Base-by-base conservation (phyloP, 805 yeast genomes). In the Candida coleopterorum region DNA sequence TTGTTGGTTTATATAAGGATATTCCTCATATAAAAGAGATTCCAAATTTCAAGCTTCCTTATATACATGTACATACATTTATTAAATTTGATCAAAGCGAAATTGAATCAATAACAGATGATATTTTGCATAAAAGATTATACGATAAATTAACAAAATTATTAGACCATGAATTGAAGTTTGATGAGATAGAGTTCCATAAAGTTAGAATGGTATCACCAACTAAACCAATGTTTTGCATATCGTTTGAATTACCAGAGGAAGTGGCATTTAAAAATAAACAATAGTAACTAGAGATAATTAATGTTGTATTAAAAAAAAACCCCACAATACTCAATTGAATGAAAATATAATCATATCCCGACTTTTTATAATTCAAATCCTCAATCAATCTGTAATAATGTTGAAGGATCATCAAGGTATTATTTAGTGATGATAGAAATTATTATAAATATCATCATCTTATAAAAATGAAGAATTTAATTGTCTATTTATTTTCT, bases 131-230 rank as follows among this genome's bases (percentile, higher is more conserved):
- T 35, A 58, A 49, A n/a, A 70, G 95, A 46, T 74, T 89, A 6
- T 80, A 81, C 41, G 70, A 75, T 15, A 53, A 65, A 20, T 58
- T 68, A 1, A 60, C 77, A 3, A 47, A 64, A 4, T 57, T 71
- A 12, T 56, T 82, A 25, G 65, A 68, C 2, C 70, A 52, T 48
- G 64, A 74, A 0, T 60, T 77, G 7, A 72, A 77, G 0, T 62
- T 77, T 10, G 68, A 68, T 3, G 54, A 62, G 0, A 59, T 84
- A 25, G 52, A 60, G 0, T 84, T 90, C 60, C 97, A 90, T 52
- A 64, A 82, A 45, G 98, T 93, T 8, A 77, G 99, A 54, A 81
- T 80, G 55, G 98, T 93, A 6, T 90, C 98, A 1, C 98, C 98
- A 4, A 86, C 97, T 5, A 93, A 93, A 54, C 90, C 90, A 23